Conservation (phyloP, 129 eudicot species). For the Tagetes patula region DNA sequence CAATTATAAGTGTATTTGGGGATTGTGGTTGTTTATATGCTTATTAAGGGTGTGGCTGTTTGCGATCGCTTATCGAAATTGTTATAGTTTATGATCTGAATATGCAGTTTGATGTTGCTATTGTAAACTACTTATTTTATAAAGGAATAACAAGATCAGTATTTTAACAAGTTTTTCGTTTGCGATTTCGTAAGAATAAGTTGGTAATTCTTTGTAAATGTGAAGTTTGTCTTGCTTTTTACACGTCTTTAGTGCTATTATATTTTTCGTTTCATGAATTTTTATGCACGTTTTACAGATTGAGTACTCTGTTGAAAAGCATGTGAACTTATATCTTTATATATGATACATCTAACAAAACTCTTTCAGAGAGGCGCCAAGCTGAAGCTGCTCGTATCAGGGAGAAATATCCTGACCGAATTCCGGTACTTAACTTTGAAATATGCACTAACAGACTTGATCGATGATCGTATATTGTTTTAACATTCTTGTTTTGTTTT, state of each 20-base stretch:
- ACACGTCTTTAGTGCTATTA: background rate
- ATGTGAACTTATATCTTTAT: background rate
- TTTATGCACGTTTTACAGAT: background rate
- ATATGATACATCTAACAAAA: background rate
- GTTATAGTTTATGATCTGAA: background rate
- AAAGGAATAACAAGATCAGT: background rate
- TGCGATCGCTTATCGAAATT: background rate
- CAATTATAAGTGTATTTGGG: background rate
- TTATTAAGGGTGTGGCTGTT: background rate
- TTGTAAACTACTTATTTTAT: background rate
- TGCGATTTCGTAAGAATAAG: background rate
- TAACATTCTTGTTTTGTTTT: conserved; percentile 11
- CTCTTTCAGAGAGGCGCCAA: conserved; percentile 74
- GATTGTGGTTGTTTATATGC: background rate
- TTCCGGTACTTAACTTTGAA: conserved; percentile 54
- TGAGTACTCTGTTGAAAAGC: background rate
- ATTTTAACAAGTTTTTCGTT: background rate
- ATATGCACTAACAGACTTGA: background rate
- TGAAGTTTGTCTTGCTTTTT: background rate
- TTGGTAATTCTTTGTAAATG: background rate
- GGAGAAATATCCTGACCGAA: conserved; percentile 94
- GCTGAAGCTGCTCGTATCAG: conserved; percentile 98
- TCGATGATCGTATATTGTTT: background rate
- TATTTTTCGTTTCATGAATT: background rate
- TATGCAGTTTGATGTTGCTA: background rate